These are phyloP conservation scores for Kurtzmaniella quercitrusa DNA, from an alignment of 1,139 yeast species.

Conservation along the genomic window DNA sequence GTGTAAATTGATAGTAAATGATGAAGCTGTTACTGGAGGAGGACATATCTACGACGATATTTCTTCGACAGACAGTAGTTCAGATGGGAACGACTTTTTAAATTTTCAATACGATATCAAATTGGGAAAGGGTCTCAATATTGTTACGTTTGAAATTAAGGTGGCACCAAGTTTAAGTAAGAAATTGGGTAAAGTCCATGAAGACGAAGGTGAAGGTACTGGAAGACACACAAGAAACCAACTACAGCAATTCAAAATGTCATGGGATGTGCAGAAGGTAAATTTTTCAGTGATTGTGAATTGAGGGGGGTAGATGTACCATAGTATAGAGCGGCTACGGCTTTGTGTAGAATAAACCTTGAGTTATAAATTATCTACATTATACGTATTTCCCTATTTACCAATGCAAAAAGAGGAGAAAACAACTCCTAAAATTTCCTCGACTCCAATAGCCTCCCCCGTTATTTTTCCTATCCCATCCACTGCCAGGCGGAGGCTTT, in stretches of 20 bases:
- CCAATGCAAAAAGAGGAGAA: constrained; percentile 94
- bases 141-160: constrained; percentile 44
- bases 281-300: constrained; percentile 20
- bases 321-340: constrained; percentile 1
- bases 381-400: constrained; percentile 48
- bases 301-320: constrained; percentile 5
- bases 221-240: constrained; percentile 49
- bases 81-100: constrained; percentile 15
- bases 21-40: constrained; percentile 41
- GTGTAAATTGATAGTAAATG: constrained; percentile 44
- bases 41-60: constrained; percentile 30
- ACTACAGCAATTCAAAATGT: constrained; percentile 42
- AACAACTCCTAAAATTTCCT: constrained; percentile 86
- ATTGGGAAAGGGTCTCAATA: constrained; percentile 45
- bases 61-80: neutral
- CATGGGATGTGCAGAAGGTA: constrained; percentile 46
- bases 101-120: constrained; percentile 47
- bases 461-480: constrained; percentile 92
- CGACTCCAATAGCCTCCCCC: constrained; percentile 84
- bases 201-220: constrained; percentile 14
- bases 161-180: constrained; percentile 39
- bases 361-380: neutral
- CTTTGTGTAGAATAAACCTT: neutral
- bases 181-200: constrained; percentile 23
- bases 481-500: constrained; percentile 67